A percentile compares a stretch with the other conserved stretches of the same genome.
Conservation (phyloP, 257 asterid species). For the Phtheirospermum japonicum region DNA sequence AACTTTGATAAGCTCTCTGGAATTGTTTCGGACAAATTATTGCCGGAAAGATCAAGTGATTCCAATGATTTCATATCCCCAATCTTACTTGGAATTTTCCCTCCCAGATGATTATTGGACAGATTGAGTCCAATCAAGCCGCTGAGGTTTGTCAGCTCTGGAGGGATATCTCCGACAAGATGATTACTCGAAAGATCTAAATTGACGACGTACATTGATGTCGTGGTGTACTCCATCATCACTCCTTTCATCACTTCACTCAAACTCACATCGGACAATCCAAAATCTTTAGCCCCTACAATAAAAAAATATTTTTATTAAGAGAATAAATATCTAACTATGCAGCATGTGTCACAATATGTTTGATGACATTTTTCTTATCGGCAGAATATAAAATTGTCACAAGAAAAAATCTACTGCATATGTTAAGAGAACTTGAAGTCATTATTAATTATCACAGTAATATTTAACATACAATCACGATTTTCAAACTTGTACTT, state of each 20-base stretch:
- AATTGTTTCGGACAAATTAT: neutral
- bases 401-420: too few relatives aligned
- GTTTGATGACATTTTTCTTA: too few relatives aligned
- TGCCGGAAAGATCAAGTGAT: conserved; percentile 20
- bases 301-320: too few relatives aligned
- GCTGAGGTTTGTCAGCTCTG: conserved; percentile 1
- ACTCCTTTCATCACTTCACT: conserved; percentile 11
- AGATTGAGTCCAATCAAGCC: conserved; percentile 8
- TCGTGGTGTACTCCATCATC: neutral
- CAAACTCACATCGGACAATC: neutral
- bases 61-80: conserved; percentile 1
- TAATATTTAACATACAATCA: too few relatives aligned
- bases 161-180: conserved; percentile 19
- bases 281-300: too few relatives aligned
- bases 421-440: too few relatives aligned
- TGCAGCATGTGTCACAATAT: too few relatives aligned
- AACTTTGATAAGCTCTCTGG: conserved; percentile 1
- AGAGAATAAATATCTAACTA: too few relatives aligned
- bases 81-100: conserved; percentile 13
- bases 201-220: neutral
- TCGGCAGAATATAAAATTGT: too few relatives aligned
- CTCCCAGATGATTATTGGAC: conserved; percentile 18
- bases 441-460: too few relatives aligned
- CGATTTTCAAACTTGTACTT: too few relatives aligned
- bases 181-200: conserved; percentile 21